These are phyloP conservation scores for Amylostereum chailletii DNA, from an alignment of 1,284 basidiomycete genomes.

Conservation along the genomic window DNA sequence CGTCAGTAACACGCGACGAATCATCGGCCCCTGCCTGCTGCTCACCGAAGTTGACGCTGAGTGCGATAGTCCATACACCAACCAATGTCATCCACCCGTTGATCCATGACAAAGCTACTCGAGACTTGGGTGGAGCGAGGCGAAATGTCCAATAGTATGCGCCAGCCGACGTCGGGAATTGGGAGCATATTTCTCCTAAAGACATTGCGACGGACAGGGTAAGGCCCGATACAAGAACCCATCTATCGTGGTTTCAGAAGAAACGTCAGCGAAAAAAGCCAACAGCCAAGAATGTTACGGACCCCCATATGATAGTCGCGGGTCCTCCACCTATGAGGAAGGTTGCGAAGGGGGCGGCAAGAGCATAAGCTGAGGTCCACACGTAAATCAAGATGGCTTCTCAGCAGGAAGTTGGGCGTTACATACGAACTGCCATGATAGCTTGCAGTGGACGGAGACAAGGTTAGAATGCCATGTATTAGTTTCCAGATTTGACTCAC, in stretches of 20 bases:
- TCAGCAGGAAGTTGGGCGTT: not conserved
- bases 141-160: constrained; percentile 52
- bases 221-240: constrained; percentile 37
- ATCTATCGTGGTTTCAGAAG: constrained; percentile 21
- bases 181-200: constrained; percentile 45
- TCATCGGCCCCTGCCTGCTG: not conserved
- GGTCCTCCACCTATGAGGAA: constrained; percentile 45
- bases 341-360: constrained; percentile 43
- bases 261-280: not conserved
- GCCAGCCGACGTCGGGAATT: constrained; percentile 49
- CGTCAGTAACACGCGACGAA: not conserved
- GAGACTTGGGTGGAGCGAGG: constrained; percentile 32
- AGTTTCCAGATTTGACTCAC: not conserved
- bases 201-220: constrained; percentile 40
- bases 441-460: not conserved
- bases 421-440: constrained; percentile 7
- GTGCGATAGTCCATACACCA: constrained; percentile 44
- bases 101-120: constrained; percentile 42
- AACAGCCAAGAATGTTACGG: constrained; percentile 3
- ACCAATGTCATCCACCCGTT: constrained; percentile 50
- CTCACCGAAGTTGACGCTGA: constrained; percentile 45
- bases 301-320: constrained; percentile 47
- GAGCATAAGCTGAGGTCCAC: constrained; percentile 33
- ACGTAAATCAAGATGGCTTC: constrained; percentile 4
- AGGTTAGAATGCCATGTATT: not conserved